phyloP scores from a whole-genome alignment of 2,329 filamentous ascomycete species.

The Byssoonygena ceratinophila region DNA sequence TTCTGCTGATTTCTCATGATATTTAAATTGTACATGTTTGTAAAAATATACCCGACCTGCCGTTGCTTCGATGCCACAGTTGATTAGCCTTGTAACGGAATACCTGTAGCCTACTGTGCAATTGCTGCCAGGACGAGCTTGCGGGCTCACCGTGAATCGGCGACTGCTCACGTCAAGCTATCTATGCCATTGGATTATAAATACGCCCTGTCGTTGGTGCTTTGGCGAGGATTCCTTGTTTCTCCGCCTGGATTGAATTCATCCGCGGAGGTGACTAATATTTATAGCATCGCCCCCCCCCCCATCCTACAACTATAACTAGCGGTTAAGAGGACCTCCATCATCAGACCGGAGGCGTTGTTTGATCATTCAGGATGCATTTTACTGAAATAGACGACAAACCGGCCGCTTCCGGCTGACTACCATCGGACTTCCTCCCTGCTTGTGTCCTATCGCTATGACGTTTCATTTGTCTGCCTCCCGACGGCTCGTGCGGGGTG shows the following conservation, averaged over 20 bases:
- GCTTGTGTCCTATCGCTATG: background rate
- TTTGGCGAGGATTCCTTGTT: background rate
- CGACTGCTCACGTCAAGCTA: background rate
- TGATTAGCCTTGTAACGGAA: background rate
- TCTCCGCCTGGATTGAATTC: background rate
- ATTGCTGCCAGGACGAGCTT: too few relatives aligned
- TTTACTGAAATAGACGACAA: background rate
- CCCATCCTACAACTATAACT: too few relatives aligned
- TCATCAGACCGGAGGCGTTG: too few relatives aligned
- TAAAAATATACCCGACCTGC: background rate
- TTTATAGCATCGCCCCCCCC: too few relatives aligned
- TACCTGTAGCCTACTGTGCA: too few relatives aligned
- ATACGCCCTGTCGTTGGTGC: too few relatives aligned
- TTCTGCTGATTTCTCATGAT: slow-evolving; percentile 12
- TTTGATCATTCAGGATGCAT: background rate
- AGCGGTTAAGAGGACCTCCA: too few relatives aligned
- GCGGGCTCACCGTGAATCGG: too few relatives aligned
- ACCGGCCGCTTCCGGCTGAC: background rate
- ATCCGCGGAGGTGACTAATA: background rate
- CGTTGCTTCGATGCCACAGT: background rate
- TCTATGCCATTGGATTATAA: too few relatives aligned
- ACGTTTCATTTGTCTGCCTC: background rate
- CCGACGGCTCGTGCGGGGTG: background rate
- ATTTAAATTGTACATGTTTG: background rate
- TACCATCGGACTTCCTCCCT: background rate